A percentile compares a stretch with the other conserved stretches of the same genome.
These are phyloP conservation scores for Maudiozyma serrabonitensis DNA, from an alignment of 805 yeast species.

Conservation along the genomic window DNA sequence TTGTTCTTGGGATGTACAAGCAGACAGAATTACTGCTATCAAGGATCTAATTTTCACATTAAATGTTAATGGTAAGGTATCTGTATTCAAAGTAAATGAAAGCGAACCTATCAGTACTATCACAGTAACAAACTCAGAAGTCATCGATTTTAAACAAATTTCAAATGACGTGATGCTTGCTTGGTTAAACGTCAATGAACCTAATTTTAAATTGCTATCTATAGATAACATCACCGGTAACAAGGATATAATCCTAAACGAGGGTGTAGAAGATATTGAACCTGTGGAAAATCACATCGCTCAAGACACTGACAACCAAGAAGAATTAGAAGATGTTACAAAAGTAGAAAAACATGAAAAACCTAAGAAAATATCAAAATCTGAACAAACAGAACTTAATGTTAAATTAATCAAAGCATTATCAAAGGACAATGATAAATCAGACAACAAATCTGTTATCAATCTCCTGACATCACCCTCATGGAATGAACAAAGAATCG, in stretches of 20 bases:
- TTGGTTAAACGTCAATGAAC: constrained; percentile 33
- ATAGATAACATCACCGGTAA: constrained; percentile 13
- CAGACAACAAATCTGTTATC: constrained; percentile 19
- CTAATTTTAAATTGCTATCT: constrained; percentile 27
- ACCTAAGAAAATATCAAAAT: constrained; percentile 16
- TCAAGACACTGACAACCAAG: constrained; percentile 6
- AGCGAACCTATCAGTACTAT: constrained; percentile 29
- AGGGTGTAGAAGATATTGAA: constrained; percentile 4
- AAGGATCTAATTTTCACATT: constrained; percentile 15
- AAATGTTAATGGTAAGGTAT: constrained; percentile 15
- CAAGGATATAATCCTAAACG: constrained; percentile 23
- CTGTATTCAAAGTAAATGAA: constrained; percentile 24
- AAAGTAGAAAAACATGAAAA: neutral
- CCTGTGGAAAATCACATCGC: neutral
- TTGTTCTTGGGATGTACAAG: constrained; percentile 18
- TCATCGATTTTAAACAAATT: constrained; percentile 17
- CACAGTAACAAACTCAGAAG: constrained; percentile 18
- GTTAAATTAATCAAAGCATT: constrained; percentile 22
- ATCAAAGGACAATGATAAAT: constrained; percentile 14
- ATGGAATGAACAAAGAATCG: constrained; percentile 24
- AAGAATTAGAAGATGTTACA: constrained; percentile 10
- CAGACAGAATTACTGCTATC: constrained; percentile 12
- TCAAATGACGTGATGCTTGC: constrained; percentile 23
- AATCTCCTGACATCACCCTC: constrained; percentile 13
- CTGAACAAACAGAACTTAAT: constrained; percentile 22